phyloP scores from a whole-genome alignment of 139 green algal species.

The Parachlorella kessleri region DNA sequence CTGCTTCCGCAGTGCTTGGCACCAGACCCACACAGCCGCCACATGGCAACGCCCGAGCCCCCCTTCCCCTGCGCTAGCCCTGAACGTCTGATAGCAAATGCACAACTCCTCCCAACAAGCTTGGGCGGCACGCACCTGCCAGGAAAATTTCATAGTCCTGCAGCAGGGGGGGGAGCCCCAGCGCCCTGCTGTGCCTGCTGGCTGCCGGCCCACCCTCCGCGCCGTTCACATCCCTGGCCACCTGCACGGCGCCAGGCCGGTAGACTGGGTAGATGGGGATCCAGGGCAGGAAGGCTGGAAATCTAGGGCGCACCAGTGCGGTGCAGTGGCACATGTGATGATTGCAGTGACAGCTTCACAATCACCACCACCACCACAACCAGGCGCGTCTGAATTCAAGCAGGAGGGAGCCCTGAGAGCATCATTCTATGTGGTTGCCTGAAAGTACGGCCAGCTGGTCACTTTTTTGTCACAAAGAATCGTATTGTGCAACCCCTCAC shows the following conservation, averaged over 20 bases:
- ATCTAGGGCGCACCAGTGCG: neutral
- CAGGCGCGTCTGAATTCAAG: neutral
- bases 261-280: neutral
- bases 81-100: too few relatives aligned
- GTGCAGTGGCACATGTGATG: neutral
- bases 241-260: neutral
- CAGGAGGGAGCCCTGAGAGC: neutral
- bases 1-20: too few relatives aligned
- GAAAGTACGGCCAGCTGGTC: too few relatives aligned
- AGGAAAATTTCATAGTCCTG: conserved; percentile 31
- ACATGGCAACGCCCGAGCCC: too few relatives aligned
- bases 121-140: conserved; percentile 11
- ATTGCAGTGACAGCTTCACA: neutral
- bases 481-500: too few relatives aligned
- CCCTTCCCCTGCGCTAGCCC: too few relatives aligned
- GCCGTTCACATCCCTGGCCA: neutral
- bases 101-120: too few relatives aligned
- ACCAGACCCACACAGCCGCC: too few relatives aligned
- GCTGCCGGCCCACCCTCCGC: conserved; percentile 1
- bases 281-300: neutral
- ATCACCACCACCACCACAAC: neutral
- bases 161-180: conserved; percentile 29
- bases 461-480: too few relatives aligned
- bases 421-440: too few relatives aligned
- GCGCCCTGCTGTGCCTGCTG: neutral